These are phyloP conservation scores for Forsythia viridissima DNA, from an alignment of 257 asterid species.

Conservation along the genomic window DNA sequence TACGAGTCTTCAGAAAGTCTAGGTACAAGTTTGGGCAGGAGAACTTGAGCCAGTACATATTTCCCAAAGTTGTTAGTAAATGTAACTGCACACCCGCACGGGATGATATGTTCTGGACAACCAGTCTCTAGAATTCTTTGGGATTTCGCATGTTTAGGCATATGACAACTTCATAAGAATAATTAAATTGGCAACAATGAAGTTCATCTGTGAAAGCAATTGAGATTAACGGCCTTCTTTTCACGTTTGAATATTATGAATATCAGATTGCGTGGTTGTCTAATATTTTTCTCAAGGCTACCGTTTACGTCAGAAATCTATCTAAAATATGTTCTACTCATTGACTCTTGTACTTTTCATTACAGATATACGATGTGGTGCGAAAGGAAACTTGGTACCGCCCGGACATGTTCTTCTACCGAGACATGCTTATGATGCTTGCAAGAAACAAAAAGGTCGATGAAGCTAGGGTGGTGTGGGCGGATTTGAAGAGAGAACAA, in stretches of 20 bases:
- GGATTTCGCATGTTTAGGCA: background rate
- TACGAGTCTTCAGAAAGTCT: background rate
- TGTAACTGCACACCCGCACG: background rate
- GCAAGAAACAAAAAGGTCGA: slow-evolving; percentile 78
- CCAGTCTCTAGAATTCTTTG: background rate
- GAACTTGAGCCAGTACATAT: background rate
- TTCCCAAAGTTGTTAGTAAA: background rate
- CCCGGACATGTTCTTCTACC: slow-evolving; percentile 91
- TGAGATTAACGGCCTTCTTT: background rate
- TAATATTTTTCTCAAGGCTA: background rate
- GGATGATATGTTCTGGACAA: background rate
- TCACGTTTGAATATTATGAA: background rate
- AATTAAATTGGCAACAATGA: background rate
- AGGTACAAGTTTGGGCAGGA: background rate
- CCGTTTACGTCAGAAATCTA: background rate
- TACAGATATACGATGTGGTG: slow-evolving; percentile 74
- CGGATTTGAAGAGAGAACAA: slow-evolving; percentile 69
- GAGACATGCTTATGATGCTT: slow-evolving; percentile 96
- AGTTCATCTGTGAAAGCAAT: background rate
- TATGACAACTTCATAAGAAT: background rate
- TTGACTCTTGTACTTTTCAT: slow-evolving; percentile 5
- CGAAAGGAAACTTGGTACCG: slow-evolving; percentile 87
- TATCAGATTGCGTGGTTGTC: background rate
- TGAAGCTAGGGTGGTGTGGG: slow-evolving; percentile 72
- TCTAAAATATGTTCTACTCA: slow-evolving; percentile 11